Evolutionary conservation across 2,329 filamentous ascomycete genomes (phyloP).

Genomic region (Alternaria brassicae): DNA sequence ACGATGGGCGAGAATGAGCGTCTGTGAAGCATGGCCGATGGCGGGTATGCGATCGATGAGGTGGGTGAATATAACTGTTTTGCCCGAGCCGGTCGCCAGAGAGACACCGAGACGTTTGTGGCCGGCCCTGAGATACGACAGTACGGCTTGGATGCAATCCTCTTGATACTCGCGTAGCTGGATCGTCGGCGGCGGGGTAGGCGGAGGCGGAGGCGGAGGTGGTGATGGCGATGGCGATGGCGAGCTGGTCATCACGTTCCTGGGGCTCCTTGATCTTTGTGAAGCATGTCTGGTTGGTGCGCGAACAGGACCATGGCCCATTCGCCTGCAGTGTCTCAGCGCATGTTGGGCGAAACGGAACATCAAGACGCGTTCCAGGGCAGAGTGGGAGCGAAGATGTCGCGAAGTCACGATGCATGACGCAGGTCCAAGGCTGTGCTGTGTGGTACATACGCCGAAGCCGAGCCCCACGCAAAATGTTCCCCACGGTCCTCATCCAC

Average conservation of each 20-base stretch:
- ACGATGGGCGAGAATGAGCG: slow-evolving; percentile 89
- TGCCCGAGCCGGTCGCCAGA: slow-evolving; percentile 85
- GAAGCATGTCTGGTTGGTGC: slow-evolving; percentile 28
- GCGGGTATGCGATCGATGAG: slow-evolving; percentile 79
- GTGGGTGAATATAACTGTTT: slow-evolving; percentile 97
- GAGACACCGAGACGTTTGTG: slow-evolving; percentile 84
- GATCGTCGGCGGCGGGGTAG: slow-evolving; percentile 51
- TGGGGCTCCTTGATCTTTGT: slow-evolving; percentile 1
- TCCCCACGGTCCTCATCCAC: slow-evolving; percentile 2
- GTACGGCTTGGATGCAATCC: slow-evolving; percentile 85
- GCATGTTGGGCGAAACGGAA: slow-evolving; percentile 41
- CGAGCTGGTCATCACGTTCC: background rate
- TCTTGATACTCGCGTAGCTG: slow-evolving; percentile 84
- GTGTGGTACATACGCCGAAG: slow-evolving; percentile 9
- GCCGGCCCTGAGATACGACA: slow-evolving; percentile 71
- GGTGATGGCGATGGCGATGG: slow-evolving; percentile 13
- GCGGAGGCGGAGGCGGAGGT: background rate
- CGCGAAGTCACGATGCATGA: slow-evolving; percentile 35
- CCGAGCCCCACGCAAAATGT: slow-evolving; percentile 11
- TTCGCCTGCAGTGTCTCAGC: slow-evolving; percentile 32
- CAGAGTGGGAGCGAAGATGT: slow-evolving; percentile 23
- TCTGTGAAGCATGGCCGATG: slow-evolving; percentile 69
- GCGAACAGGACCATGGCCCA: slow-evolving; percentile 13
- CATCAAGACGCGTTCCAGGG: slow-evolving; percentile 36
- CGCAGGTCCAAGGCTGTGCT: slow-evolving; percentile 2